Conservation (phyloP, 1,284 basidiomycete species). For the Phenoliferia sp. region DNA sequence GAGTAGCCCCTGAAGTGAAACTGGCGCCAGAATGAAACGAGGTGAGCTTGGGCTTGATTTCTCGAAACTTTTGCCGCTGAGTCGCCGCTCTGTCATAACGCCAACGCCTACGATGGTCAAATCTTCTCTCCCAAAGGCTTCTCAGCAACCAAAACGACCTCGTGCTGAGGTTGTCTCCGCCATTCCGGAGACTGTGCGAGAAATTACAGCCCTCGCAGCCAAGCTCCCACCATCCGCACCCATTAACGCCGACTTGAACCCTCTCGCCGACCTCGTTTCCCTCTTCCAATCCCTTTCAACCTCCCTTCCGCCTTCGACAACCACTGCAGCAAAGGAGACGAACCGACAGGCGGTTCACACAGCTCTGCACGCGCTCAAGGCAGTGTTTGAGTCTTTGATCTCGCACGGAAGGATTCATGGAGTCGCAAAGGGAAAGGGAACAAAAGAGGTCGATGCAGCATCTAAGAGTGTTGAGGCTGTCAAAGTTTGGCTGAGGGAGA, state of each 20-base stretch:
- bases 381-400: conserved; percentile 67
- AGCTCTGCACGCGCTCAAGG: conserved; percentile 73
- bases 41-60: no score
- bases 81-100: no score
- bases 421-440: conserved; percentile 25
- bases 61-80: no score
- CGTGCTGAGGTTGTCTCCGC: neutral
- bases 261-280: conserved; percentile 68
- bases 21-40: no score
- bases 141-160: neutral
- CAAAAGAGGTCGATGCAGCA: conserved; percentile 1
- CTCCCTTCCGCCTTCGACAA: conserved; percentile 37
- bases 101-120: no score
- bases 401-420: conserved; percentile 55
- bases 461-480: conserved; percentile 24
- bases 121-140: neutral
- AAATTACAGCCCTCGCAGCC: conserved; percentile 23
- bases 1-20: no score
- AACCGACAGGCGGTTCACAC: conserved; percentile 56
- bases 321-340: conserved; percentile 39
- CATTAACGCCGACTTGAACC: conserved; percentile 54
- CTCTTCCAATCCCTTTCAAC: conserved; percentile 39
- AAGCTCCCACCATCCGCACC: conserved; percentile 25
- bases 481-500: conserved; percentile 35
- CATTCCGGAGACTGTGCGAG: neutral